phyloP scores from a whole-genome alignment of 2,329 filamentous ascomycete species.

The Colletotrichum sp. region DNA sequence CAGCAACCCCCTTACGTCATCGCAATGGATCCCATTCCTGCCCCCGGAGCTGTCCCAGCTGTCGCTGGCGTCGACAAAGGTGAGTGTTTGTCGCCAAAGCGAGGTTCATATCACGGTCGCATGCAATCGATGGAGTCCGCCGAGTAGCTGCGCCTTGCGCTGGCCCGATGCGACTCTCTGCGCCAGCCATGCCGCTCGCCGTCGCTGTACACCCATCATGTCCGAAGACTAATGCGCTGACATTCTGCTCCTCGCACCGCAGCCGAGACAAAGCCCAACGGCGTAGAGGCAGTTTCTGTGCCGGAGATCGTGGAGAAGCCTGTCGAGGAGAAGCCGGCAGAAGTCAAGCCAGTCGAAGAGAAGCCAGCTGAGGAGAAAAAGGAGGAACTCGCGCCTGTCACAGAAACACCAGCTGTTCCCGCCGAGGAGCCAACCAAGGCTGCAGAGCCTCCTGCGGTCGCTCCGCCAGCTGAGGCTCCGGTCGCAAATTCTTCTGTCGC shows the following conservation, averaged over 20 bases:
- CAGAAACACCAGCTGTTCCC: constrained; percentile 3
- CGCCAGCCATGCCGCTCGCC: not conserved
- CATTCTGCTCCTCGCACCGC: not conserved
- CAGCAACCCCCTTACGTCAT: constrained; percentile 32
- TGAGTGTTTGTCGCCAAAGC: constrained; percentile 18
- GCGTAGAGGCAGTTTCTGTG: not conserved
- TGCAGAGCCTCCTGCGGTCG: constrained; percentile 23
- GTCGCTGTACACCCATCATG: not conserved
- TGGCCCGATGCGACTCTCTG: not conserved
- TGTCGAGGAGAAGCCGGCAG: not conserved
- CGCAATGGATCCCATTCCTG: constrained; percentile 33
- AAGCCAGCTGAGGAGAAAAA: constrained; percentile 4
- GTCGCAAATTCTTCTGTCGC: constrained; percentile 28
- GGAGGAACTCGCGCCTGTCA: not conserved
- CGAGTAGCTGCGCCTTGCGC: not conserved
- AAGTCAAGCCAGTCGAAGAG: not conserved
- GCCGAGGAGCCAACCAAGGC: constrained; percentile 23
- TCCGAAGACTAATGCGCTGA: constrained; percentile 4
- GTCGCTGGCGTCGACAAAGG: constrained; percentile 31
- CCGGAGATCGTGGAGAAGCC: not conserved
- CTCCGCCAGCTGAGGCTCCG: constrained; percentile 18
- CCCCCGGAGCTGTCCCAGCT: constrained; percentile 19
- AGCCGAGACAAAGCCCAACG: not conserved
- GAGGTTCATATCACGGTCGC: constrained; percentile 9
- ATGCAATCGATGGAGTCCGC: not conserved